phyloP scores from a whole-genome alignment of 75 land plant species.

The Larix kaempferi region DNA sequence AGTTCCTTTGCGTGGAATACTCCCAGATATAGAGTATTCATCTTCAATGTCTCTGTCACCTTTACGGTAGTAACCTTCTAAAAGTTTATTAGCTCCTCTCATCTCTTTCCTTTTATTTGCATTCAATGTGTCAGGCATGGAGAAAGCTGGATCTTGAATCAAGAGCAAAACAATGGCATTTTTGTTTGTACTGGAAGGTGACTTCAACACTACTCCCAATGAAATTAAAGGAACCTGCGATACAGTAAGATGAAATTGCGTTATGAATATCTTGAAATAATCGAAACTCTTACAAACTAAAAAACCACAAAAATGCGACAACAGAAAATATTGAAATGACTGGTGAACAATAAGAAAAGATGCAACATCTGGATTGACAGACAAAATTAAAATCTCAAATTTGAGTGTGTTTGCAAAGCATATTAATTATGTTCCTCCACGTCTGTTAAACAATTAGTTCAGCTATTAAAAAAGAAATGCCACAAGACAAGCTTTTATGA shows the following conservation, averaged over 20 bases:
- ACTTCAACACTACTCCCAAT: slow-evolving; percentile 75
- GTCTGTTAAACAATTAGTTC: too few species aligned
- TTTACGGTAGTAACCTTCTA: slow-evolving; percentile 71
- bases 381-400: too few species aligned
- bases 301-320: too few species aligned
- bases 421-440: too few species aligned
- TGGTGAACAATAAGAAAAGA: too few species aligned
- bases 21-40: slow-evolving; percentile 50
- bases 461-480: too few species aligned
- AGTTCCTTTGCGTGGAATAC: slow-evolving; percentile 64
- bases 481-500: too few species aligned
- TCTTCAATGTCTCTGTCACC: slow-evolving; percentile 66
- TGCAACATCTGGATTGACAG: too few species aligned
- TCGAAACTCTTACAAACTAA: too few species aligned
- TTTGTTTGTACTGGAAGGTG: slow-evolving; percentile 45
- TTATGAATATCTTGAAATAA: neutral
- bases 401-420: too few species aligned
- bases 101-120: slow-evolving; percentile 16
- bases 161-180: slow-evolving; percentile 71
- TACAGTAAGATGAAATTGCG: neutral
- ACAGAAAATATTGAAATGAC: too few species aligned
- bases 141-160: slow-evolving; percentile 45
- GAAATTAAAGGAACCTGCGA: slow-evolving; percentile 8
- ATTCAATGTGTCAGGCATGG: slow-evolving; percentile 18
- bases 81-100: slow-evolving; percentile 27